Conservation (phyloP, 1,284 basidiomycete species). For the Puccinia coronata region DNA sequence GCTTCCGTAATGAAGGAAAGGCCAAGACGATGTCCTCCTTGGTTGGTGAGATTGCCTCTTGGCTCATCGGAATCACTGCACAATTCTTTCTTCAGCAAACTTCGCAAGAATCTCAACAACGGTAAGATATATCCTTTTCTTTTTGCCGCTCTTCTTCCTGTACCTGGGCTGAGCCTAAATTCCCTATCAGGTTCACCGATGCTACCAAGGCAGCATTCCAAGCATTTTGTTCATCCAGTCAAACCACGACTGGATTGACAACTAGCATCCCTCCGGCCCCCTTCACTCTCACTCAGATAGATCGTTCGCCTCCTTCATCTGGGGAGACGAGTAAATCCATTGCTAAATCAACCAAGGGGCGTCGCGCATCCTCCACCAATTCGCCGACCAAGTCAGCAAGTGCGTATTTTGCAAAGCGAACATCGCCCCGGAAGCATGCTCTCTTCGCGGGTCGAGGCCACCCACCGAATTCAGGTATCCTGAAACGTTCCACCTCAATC, state of each 20-base stretch:
- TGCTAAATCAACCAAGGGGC: background rate
- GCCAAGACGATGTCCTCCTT: constrained; percentile 9
- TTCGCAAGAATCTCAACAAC: constrained; percentile 20
- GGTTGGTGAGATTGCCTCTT: constrained; percentile 12
- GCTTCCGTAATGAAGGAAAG: constrained; percentile 18
- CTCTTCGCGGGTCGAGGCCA: constrained; percentile 1
- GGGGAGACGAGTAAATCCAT: background rate
- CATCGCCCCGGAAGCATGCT: constrained; percentile 23
- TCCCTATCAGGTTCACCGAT: constrained; percentile 15
- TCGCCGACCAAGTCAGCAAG: constrained; percentile 18
- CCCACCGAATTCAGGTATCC: background rate
- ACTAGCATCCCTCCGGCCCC: background rate
- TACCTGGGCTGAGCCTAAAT: background rate
- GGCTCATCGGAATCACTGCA: constrained; percentile 18
- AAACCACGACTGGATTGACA: background rate
- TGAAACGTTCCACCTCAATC: background rate
- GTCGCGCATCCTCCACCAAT: background rate
- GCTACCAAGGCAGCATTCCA: constrained; percentile 25
- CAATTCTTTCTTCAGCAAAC: constrained; percentile 14
- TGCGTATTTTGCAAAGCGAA: constrained; percentile 13
- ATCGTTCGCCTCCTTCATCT: constrained; percentile 23
- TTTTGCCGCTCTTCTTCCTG: background rate
- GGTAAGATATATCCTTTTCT: constrained; percentile 12
- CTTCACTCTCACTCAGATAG: background rate
- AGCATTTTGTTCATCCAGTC: constrained; percentile 17